These are phyloP conservation scores for Eucalyptus polyanthemos DNA, from an alignment of 345 rosid genomes.

Conservation along the genomic window DNA sequence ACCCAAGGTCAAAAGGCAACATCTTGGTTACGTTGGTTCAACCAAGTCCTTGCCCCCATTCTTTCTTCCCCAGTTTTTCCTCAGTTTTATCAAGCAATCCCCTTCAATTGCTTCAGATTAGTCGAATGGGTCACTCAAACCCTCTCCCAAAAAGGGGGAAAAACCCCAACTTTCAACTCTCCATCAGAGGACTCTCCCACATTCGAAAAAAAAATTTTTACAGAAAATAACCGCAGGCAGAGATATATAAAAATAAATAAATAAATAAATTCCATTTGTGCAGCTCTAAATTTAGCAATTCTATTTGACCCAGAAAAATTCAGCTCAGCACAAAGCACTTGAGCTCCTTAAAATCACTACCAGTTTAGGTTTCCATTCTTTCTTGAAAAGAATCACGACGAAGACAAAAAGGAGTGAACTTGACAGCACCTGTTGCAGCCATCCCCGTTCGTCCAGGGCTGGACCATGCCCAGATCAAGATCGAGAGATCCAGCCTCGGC, in stretches of 20 bases:
- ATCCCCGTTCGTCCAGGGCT: constrained; percentile 1
- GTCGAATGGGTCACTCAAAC: not conserved
- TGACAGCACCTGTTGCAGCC: not conserved
- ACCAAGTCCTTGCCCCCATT: not conserved
- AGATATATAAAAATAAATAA: not conserved
- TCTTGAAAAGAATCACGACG: not conserved
- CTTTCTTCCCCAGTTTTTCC: not conserved
- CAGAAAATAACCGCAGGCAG: not conserved
- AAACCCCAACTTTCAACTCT: not conserved
- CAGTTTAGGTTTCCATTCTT: not conserved
- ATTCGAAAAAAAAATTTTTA: not conserved
- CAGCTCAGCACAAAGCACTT: not conserved
- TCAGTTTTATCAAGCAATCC: not conserved
- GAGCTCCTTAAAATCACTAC: not conserved
- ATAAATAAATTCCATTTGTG: not conserved
- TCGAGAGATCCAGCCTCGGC: constrained; percentile 15
- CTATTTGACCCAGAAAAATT: not conserved
- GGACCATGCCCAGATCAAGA: constrained; percentile 2
- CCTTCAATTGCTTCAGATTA: not conserved
- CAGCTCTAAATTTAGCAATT: not conserved
- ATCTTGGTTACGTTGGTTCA: not conserved
- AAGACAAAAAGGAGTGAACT: not conserved
- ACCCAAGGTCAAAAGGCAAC: not conserved
- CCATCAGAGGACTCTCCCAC: not conserved
- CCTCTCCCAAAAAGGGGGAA: not conserved